Evolutionary conservation across 2,329 filamentous ascomycete species (phyloP).

Genomic region (Knoxdaviesia capensis): DNA sequence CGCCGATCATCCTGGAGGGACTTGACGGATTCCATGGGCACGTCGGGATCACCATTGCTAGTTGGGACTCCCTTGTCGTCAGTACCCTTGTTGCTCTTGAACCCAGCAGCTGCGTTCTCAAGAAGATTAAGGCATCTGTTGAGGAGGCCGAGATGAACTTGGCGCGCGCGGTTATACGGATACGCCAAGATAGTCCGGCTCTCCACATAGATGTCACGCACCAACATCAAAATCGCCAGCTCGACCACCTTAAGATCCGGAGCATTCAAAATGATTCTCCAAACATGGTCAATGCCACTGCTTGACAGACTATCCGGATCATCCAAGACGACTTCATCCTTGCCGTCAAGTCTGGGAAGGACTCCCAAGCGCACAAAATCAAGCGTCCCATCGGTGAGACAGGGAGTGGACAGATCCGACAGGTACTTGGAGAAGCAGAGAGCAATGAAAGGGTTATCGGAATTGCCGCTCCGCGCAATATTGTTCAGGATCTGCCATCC

Average conservation of each 20-base stretch:
- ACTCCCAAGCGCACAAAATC: slow-evolving; percentile 39
- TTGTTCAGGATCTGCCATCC: slow-evolving; percentile 49
- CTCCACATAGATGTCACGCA: slow-evolving; percentile 48
- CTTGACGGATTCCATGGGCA: slow-evolving; percentile 17
- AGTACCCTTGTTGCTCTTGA: slow-evolving; percentile 19
- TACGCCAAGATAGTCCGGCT: slow-evolving; percentile 28
- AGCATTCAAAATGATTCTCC: slow-evolving; percentile 59
- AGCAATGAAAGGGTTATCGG: slow-evolving; percentile 33
- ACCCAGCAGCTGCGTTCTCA: slow-evolving; percentile 35
- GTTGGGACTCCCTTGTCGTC: slow-evolving; percentile 3
- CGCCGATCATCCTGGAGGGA: slow-evolving; percentile 28
- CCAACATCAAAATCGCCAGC: slow-evolving; percentile 48
- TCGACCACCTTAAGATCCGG: slow-evolving; percentile 44
- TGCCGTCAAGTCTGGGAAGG: slow-evolving; percentile 23
- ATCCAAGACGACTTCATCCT: slow-evolving; percentile 24
- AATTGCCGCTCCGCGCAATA: slow-evolving; percentile 18
- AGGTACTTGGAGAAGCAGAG: slow-evolving; percentile 35
- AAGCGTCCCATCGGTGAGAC: slow-evolving; percentile 40
- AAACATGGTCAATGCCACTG: slow-evolving; percentile 50
- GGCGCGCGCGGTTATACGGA: slow-evolving; percentile 27
- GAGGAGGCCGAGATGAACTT: slow-evolving; percentile 49
- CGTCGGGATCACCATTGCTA: slow-evolving; percentile 24
- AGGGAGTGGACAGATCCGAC: slow-evolving; percentile 31
- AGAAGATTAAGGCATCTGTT: slow-evolving; percentile 54
- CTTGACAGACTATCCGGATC: slow-evolving; percentile 30